Evolutionary conservation across 202 grass and related monocot genomes (phyloP).

Genomic region (Digitaria exilis): DNA sequence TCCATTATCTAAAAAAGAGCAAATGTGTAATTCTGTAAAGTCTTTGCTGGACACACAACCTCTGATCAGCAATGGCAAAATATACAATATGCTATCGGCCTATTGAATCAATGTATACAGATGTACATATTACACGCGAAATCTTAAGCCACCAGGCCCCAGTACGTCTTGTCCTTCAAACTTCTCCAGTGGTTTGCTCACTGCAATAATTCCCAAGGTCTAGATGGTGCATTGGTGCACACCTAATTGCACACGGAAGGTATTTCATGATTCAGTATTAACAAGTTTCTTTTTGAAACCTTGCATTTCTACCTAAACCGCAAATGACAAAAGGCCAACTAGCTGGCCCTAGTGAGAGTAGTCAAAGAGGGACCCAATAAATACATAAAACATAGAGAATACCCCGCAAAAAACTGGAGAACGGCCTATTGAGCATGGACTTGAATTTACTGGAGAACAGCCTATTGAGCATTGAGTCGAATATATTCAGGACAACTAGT

Average conservation of each 20-base stretch:
- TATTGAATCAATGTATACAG: background rate
- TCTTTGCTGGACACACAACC: background rate
- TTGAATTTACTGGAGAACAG: conserved; percentile 4
- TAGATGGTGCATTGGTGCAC: conserved; percentile 31
- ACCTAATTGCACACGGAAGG: background rate
- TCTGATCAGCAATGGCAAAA: background rate
- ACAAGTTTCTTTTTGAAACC: background rate
- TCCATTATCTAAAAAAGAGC: no score
- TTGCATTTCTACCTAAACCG: background rate
- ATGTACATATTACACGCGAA: background rate
- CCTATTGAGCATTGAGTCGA: background rate
- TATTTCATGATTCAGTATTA: background rate
- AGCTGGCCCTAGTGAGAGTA: background rate
- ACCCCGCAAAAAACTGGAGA: background rate
- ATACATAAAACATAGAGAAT: conserved; percentile 1
- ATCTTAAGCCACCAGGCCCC: background rate
- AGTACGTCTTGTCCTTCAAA: background rate
- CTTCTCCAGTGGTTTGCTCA: background rate
- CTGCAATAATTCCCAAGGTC: no score
- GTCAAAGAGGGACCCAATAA: background rate
- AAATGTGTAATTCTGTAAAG: background rate
- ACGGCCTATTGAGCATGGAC: no score
- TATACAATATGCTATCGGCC: background rate
- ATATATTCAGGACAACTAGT: background rate
- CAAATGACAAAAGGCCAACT: background rate